Conservation (phyloP, 2,329 filamentous ascomycete genomes). For the Akanthomyces dipterigenus region DNA sequence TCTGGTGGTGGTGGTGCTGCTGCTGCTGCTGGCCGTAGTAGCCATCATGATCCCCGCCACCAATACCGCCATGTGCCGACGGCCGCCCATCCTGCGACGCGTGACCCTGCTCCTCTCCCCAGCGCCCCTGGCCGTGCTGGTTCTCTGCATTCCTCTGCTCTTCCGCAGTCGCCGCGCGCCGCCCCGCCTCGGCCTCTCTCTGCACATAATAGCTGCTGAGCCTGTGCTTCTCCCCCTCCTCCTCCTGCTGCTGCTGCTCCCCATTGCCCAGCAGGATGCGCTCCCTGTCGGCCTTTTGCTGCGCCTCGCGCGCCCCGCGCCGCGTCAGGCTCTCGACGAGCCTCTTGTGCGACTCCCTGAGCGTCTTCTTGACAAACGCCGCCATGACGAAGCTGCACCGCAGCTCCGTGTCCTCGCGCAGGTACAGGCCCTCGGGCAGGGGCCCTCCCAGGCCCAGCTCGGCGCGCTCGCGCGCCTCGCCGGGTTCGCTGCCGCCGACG, state of each 20-base stretch:
- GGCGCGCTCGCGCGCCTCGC: constrained; percentile 57
- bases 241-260: neutral
- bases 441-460: constrained; percentile 64
- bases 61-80: neutral
- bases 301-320: constrained; percentile 33
- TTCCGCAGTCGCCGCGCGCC: neutral
- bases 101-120: neutral
- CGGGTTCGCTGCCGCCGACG: constrained; percentile 63
- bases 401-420: constrained; percentile 80
- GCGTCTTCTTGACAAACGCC: constrained; percentile 72
- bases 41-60: neutral
- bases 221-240: neutral
- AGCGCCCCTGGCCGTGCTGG: neutral
- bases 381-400: constrained; percentile 71
- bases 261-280: neutral
- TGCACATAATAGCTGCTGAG: neutral
- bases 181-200: neutral
- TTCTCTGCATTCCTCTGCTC: neutral
- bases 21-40: neutral
- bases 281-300: constrained; percentile 21
- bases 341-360: constrained; percentile 66
- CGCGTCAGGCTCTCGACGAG: constrained; percentile 57
- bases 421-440: constrained; percentile 58
- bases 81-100: neutral
- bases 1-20: neutral